Evolutionary conservation across 495 filamentous ascomycete species (phyloP).

Genomic region (Xylaria cubensis): DNA sequence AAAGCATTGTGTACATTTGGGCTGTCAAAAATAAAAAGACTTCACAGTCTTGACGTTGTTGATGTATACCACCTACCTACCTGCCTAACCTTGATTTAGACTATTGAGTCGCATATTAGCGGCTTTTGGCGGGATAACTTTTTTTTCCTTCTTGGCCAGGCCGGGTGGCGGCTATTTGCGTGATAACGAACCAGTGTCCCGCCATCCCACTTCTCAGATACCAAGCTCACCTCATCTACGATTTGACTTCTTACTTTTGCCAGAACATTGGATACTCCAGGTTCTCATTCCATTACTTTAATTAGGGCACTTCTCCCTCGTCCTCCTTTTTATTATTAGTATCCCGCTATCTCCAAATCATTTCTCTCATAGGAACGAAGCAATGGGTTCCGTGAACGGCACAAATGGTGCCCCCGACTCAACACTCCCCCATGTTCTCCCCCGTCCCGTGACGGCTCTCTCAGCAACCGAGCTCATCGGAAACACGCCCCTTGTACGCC

Average conservation of each 20-base stretch:
- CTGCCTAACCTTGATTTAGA: background rate
- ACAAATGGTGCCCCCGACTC: constrained; percentile 9
- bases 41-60: background rate
- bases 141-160: background rate
- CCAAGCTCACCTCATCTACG: background rate
- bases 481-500: constrained; percentile 89
- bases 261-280: background rate
- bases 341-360: background rate
- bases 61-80: background rate
- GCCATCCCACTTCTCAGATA: constrained; percentile 2
- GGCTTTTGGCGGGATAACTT: constrained; percentile 22
- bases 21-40: background rate
- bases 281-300: background rate
- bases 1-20: background rate
- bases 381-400: constrained; percentile 32
- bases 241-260: background rate
- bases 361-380: constrained; percentile 2
- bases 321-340: background rate
- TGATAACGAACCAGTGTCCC: background rate
- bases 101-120: constrained; percentile 19
- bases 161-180: constrained; percentile 7
- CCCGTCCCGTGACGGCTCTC: constrained; percentile 37
- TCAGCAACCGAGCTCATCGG: constrained; percentile 73
- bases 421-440: constrained; percentile 32
- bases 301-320: background rate